Conservation (phyloP, 129 eudicot genomes). For the sunflower (Helianthus annuus) region HanXRQr2.0-SUNRISE NC_035434.2:169818141-169818640, state of each 20-base stretch:
- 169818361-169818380: neutral
- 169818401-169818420: slow-evolving; percentile 37
- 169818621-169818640: too few relatives aligned
- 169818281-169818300: slow-evolving; percentile 24
- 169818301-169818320: neutral
- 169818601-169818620: too few relatives aligned
- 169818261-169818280: slow-evolving; percentile 9
- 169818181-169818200: slow-evolving; percentile 17
- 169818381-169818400: slow-evolving; percentile 29
- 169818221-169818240: slow-evolving; percentile 36
- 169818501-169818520: too few relatives aligned
- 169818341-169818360: neutral
- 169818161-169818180: slow-evolving; percentile 19
- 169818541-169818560: too few relatives aligned
- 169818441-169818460: slow-evolving; percentile 23
- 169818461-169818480: slow-evolving; percentile 24
- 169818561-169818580: too few relatives aligned
- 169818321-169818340: slow-evolving; percentile 1
- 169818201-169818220: neutral
- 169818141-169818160: neutral
- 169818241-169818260: slow-evolving; percentile 28
- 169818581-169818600: too few relatives aligned
- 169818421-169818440: slow-evolving; percentile 26
- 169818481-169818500: too few relatives aligned
- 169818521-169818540: too few relatives aligned